A percentile compares a stretch with the other conserved stretches of the same genome.
phyloP scores from a whole-genome alignment of 2,329 filamentous ascomycete species.

The Monosporascus cannonballus region DNA sequence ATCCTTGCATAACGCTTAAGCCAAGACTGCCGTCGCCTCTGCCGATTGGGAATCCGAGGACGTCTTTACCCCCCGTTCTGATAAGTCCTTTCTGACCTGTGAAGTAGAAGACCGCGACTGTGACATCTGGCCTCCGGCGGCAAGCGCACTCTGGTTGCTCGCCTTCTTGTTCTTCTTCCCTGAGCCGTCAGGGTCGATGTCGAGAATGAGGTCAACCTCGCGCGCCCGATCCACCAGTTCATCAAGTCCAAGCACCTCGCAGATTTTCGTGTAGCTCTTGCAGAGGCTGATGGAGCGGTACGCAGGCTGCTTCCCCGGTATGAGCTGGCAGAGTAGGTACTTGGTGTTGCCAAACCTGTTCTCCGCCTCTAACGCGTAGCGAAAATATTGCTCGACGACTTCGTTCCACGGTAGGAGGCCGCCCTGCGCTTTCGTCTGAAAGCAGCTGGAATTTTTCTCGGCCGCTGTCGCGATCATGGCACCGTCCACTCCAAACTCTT shows the following conservation, averaged over 20 bases:
- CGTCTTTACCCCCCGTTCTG: conserved; percentile 22
- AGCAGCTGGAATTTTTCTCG: conserved; percentile 86
- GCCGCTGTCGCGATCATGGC: conserved; percentile 96
- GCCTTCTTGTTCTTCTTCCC: conserved; percentile 33
- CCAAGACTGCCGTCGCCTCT: conserved; percentile 12
- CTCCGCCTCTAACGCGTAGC: conserved; percentile 65
- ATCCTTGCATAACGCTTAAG: conserved; percentile 1
- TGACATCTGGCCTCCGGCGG: conserved; percentile 42
- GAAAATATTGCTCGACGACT: conserved; percentile 70
- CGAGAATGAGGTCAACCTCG: conserved; percentile 58
- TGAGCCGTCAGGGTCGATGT: conserved; percentile 47
- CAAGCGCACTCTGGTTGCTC: conserved; percentile 35
- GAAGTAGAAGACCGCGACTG: conserved; percentile 23
- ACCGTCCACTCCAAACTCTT: conserved; percentile 80
- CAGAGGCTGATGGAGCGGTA: conserved; percentile 57
- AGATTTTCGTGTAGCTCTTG: conserved; percentile 67
- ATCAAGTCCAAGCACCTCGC: conserved; percentile 58
- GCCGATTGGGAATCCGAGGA: conserved; percentile 5
- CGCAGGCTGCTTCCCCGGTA: conserved; percentile 68
- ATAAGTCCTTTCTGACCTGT: conserved; percentile 22
- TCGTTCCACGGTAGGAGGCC: conserved; percentile 70
- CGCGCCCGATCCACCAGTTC: conserved; percentile 58
- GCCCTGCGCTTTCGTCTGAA: conserved; percentile 63
- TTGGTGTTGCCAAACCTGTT: conserved; percentile 94
- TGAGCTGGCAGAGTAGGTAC: conserved; percentile 76